Evolutionary conservation across 169 alveolate genomes (phyloP), one percentile per base, ranked within the genome.

Genomic region (Cryptosporidium meleagridis): DNA sequence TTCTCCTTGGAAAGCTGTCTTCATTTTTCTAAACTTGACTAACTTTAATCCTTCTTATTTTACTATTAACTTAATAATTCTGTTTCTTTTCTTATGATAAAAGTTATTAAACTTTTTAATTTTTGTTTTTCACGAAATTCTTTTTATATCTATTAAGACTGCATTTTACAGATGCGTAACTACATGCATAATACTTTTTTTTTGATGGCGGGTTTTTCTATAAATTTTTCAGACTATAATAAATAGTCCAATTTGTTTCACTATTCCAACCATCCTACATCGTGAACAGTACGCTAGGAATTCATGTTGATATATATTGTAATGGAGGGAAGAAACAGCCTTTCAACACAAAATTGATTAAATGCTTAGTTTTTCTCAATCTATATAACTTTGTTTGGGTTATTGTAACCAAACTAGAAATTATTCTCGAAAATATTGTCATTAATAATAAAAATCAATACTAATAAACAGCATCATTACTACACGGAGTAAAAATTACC

Each of bases 1-100:
- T 18, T 80, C 89, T 9, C 80, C 80, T 10, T 80, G 48, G 53
- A 80, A 80, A 44, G 73, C 89, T 26, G 89, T 80, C 51, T 80
- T 80, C 89, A 80, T 73, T 23, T 55, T 21, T 55, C 23, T 55
- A 9, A n/a, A 55, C 67, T 55, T 23, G 0, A 55, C 65, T 18
- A 6, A 55, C 29, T 55, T 55, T 9, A 41, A 41, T 41, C 0
- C 18, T 41, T 41, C 14, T 41, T 37, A 37, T 37, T 41, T 41
- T 9, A 41, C 67, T 26, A 16, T 16, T 7, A 4, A 53, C 1
- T 0, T 3, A 55, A 26, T 21, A 21, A 55, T 55, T 23, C 67
- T 26, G 26, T 12, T 10, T 48, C 35, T 41, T 55, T 55, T 23
- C 31, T n/a, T 55, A 55, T 55, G 26, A 55, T 55, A 23, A 55